These are phyloP conservation scores for Moniliella sp. DNA, from an alignment of 1,284 basidiomycete genomes.

Conservation along the genomic window DNA sequence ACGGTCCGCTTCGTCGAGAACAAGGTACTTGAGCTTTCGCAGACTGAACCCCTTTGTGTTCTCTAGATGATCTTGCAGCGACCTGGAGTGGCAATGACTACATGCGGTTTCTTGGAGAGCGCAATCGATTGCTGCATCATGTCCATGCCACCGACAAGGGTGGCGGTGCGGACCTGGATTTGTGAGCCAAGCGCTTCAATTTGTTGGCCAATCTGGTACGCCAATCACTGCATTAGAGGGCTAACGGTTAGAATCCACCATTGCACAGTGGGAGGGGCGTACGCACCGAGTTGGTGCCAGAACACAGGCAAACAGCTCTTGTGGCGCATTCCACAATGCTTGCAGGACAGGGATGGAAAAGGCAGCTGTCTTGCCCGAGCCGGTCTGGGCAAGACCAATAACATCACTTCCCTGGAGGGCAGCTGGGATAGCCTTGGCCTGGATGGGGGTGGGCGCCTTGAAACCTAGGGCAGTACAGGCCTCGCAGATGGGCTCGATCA, in stretches of 20 bases:
- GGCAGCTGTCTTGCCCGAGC: constrained; percentile 91
- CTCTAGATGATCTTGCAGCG: constrained; percentile 78
- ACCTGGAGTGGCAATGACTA: constrained; percentile 92
- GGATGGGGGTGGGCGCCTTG: constrained; percentile 75
- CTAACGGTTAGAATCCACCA: no score
- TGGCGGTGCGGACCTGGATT: constrained; percentile 57
- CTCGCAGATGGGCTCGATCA: constrained; percentile 70
- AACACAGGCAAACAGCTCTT: constrained; percentile 75
- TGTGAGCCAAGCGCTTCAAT: constrained; percentile 69
- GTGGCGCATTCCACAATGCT: constrained; percentile 84
- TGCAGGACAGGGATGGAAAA: constrained; percentile 90
- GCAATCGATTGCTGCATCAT: constrained; percentile 80
- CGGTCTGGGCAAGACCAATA: constrained; percentile 89
- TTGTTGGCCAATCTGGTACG: constrained; percentile 94
- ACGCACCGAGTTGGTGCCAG: constrained; percentile 68
- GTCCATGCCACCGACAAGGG: constrained; percentile 87
- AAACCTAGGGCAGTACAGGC: constrained; percentile 63
- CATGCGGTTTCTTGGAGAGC: constrained; percentile 56
- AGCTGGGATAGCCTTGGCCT: constrained; percentile 65
- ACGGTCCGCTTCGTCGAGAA: constrained; percentile 87
- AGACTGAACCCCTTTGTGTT: constrained; percentile 94
- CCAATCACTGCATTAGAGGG: no score
- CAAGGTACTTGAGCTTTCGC: constrained; percentile 66
- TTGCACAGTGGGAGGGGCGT: no score
- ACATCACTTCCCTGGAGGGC: constrained; percentile 79